A percentile compares a stretch with the other conserved stretches of the same genome.
Conservation (phyloP, 2,329 filamentous ascomycete species). For the Aureobasidium sp. region DNA sequence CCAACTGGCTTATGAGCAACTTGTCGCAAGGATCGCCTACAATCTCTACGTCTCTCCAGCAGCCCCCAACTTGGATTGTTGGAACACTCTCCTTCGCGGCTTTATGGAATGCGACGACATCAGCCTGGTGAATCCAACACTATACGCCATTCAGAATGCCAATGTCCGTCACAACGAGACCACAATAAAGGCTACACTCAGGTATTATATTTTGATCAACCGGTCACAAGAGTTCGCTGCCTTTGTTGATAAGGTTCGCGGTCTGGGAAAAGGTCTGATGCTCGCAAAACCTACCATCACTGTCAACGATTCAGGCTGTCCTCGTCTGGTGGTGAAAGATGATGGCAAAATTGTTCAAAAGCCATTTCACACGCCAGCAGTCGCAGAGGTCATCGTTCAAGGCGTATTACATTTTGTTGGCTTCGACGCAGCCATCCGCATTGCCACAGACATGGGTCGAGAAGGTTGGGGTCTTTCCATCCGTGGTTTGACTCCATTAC, state of each 20-base stretch:
- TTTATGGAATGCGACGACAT: constrained; percentile 38
- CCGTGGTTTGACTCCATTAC: constrained; percentile 32
- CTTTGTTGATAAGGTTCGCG: constrained; percentile 38
- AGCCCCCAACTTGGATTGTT: constrained; percentile 59
- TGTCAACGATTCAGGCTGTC: constrained; percentile 25
- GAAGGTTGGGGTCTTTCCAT: constrained; percentile 42
- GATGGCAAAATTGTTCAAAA: constrained; percentile 35
- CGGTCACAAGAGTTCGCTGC: constrained; percentile 30
- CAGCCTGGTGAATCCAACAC: constrained; percentile 19
- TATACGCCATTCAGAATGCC: constrained; percentile 26
- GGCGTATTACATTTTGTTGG: constrained; percentile 40
- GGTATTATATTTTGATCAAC: constrained; percentile 31
- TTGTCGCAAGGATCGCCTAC: constrained; percentile 44
- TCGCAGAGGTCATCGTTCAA: constrained; percentile 36
- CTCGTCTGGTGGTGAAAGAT: constrained; percentile 6
- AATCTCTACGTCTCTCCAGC: constrained; percentile 58
- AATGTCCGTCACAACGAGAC: constrained; percentile 42
- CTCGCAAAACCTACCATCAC: constrained; percentile 33
- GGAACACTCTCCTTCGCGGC: constrained; percentile 63
- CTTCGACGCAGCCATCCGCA: constrained; percentile 36
- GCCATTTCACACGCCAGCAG: constrained; percentile 37
- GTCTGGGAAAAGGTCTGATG: constrained; percentile 32
- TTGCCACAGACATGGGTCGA: constrained; percentile 36
- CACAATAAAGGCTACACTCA: constrained; percentile 35
- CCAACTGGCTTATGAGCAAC: constrained; percentile 17